Percentiles rank a stretch among this genome's conserved stretches.
Evolutionary conservation across 1,284 basidiomycete species (phyloP).

Genomic region (Boletus calvinii): DNA sequence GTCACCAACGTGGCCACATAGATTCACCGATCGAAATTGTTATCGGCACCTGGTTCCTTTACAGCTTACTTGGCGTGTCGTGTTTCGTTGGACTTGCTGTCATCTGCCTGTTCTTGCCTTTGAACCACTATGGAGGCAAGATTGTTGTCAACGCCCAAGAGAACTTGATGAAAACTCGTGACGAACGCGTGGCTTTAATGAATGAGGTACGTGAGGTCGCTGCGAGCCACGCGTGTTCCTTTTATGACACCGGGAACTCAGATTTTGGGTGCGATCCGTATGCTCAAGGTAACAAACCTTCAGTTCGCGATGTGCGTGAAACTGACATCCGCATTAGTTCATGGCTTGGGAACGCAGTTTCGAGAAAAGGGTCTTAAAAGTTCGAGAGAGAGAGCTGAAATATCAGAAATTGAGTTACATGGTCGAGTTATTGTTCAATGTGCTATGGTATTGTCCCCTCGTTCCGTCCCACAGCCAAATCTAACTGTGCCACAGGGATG

Average conservation of each 20-base stretch:
- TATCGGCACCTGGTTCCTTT: constrained; percentile 80
- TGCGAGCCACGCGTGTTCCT: not conserved
- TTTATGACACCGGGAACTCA: constrained; percentile 26
- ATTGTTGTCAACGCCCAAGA: constrained; percentile 83
- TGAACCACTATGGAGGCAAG: constrained; percentile 87
- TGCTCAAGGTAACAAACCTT: constrained; percentile 69
- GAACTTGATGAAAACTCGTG: constrained; percentile 88
- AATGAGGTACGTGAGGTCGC: constrained; percentile 61
- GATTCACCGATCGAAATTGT: constrained; percentile 87
- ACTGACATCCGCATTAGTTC: constrained; percentile 49
- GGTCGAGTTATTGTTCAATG: constrained; percentile 80
- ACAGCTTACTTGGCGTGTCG: constrained; percentile 77
- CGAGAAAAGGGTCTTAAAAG: constrained; percentile 69
- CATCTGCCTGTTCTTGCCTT: constrained; percentile 79
- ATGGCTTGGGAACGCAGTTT: constrained; percentile 96
- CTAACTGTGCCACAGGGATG: constrained; percentile 49
- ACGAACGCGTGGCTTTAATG: constrained; percentile 89
- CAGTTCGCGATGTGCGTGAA: not conserved
- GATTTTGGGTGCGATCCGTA: constrained; percentile 86
- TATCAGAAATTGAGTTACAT: constrained; percentile 85
- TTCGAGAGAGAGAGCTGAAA: constrained; percentile 78
- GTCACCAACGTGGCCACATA: constrained; percentile 28
- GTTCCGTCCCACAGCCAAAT: constrained; percentile 5
- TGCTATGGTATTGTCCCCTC: constrained; percentile 60
- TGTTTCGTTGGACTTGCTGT: constrained; percentile 82